A percentile compares a stretch with the other conserved stretches of the same genome.
Evolutionary conservation across 1,284 basidiomycete species (phyloP).

Genomic region (Ceratobasidium sp.): DNA sequence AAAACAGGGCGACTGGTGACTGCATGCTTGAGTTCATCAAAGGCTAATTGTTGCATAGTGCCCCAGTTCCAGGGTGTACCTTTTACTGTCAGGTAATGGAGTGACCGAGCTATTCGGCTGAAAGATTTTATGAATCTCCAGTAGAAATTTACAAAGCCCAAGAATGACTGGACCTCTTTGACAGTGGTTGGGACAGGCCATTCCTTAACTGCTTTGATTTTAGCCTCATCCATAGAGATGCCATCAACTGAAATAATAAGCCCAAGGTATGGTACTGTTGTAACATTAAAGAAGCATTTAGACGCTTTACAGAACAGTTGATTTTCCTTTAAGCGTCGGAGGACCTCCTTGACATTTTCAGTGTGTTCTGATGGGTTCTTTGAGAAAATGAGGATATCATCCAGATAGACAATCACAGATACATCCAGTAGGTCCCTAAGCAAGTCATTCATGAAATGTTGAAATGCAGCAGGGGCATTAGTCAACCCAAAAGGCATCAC

Average conservation of each 20-base stretch:
- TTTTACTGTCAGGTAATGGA: constrained; percentile 43
- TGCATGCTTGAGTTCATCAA: neutral
- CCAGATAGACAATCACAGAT: constrained; percentile 39
- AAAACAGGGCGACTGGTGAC: neutral
- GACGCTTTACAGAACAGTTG: too few species aligned
- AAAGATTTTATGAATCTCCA: constrained; percentile 48
- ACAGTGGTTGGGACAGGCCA: constrained; percentile 53
- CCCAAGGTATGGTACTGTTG: constrained; percentile 12
- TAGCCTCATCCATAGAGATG: constrained; percentile 54
- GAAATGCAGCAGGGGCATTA: constrained; percentile 53
- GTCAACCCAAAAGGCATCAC: constrained; percentile 55
- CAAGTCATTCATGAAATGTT: constrained; percentile 45
- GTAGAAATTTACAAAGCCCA: constrained; percentile 51
- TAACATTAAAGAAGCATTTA: neutral
- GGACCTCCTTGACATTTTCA: constrained; percentile 49
- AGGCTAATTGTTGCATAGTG: neutral
- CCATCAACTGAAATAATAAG: constrained; percentile 49
- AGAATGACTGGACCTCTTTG: constrained; percentile 49
- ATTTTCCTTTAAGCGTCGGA: constrained; percentile 47
- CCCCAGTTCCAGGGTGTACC: neutral
- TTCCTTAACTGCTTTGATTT: constrained; percentile 51
- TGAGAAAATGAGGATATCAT: constrained; percentile 38
- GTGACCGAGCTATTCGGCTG: constrained; percentile 45
- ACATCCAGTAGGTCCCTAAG: constrained; percentile 47
- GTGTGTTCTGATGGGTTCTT: constrained; percentile 42